Conservation (phyloP, 768 basidiomycete genomes). For the Leucosporidium scottii region DNA sequence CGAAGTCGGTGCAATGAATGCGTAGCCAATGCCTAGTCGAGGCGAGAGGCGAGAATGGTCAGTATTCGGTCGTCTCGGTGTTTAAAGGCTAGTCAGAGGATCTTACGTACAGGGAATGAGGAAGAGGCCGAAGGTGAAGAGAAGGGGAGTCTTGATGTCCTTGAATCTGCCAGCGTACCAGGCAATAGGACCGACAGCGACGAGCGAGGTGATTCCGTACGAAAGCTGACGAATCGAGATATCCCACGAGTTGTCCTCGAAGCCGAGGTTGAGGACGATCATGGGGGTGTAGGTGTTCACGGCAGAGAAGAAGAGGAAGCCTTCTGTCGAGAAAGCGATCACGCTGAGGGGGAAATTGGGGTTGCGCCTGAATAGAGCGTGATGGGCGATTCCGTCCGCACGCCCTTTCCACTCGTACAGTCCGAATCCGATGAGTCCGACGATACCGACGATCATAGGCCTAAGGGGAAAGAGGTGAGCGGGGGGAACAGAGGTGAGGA, state of each 20-base stretch:
- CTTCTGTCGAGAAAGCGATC: not conserved
- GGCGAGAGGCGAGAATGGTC: no score
- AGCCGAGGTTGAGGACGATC: not conserved
- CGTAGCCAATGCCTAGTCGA: not conserved
- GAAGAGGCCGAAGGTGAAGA: not conserved
- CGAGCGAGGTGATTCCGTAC: not conserved
- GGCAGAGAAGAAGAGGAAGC: not conserved
- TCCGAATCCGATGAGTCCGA: not conserved
- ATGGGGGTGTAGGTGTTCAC: not conserved
- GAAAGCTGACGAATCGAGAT: not conserved
- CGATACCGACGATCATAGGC: not conserved
- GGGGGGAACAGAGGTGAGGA: no score
- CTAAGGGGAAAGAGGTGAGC: no score
- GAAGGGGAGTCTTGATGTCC: not conserved
- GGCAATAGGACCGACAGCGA: not conserved
- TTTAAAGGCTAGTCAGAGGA: no score
- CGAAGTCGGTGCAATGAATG: not conserved
- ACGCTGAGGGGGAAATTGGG: not conserved
- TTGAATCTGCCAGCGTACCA: not conserved
- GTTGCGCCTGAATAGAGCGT: not conserved
- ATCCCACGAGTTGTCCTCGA: not conserved
- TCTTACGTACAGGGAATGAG: not conserved
- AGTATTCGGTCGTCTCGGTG: no score
- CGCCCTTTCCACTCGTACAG: not conserved
- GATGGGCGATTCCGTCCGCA: not conserved